Percentiles rank a stretch among this genome's conserved stretches.
phyloP scores from a whole-genome alignment of 257 asterid genomes.

The Scutellaria galericulata region DNA sequence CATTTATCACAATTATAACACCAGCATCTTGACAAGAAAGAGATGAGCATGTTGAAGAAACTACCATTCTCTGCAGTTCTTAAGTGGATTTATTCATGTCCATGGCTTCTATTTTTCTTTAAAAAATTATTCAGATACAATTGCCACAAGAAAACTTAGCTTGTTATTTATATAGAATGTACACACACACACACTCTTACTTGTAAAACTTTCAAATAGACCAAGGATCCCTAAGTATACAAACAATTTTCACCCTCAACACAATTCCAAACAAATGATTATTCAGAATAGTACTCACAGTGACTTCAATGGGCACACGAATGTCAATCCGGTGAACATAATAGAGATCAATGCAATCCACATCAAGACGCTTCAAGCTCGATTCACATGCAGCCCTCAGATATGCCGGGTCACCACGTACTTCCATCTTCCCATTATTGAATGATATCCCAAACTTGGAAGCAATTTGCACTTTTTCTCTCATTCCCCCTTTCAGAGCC shows the following conservation, averaged over 20 bases:
- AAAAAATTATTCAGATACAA: too few relatives aligned
- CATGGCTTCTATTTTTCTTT: too few relatives aligned
- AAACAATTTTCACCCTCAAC: neutral
- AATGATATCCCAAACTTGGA: slow-evolving; percentile 45
- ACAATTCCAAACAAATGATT: neutral
- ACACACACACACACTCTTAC: too few relatives aligned
- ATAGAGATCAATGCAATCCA: slow-evolving; percentile 57
- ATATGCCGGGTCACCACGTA: slow-evolving; percentile 49
- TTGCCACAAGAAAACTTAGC: too few relatives aligned
- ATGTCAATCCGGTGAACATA: slow-evolving; percentile 52
- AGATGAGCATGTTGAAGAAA: too few relatives aligned
- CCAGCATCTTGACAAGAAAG: too few relatives aligned
- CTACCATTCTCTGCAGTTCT: too few relatives aligned
- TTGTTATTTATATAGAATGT: too few relatives aligned
- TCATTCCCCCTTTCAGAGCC: slow-evolving; percentile 48
- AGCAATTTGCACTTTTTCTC: slow-evolving; percentile 55
- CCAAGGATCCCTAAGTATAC: slow-evolving; percentile 11
- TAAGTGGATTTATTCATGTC: too few relatives aligned
- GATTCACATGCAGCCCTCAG: slow-evolving; percentile 52
- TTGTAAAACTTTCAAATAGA: neutral
- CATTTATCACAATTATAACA: too few relatives aligned
- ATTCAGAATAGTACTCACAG: slow-evolving; percentile 35
- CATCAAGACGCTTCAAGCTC: slow-evolving; percentile 56
- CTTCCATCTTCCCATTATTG: slow-evolving; percentile 35
- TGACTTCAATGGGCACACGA: slow-evolving; percentile 54